These are phyloP conservation scores for Aspergillus kassunensis DNA, from an alignment of 495 filamentous ascomycete genomes.

Conservation along the genomic window DNA sequence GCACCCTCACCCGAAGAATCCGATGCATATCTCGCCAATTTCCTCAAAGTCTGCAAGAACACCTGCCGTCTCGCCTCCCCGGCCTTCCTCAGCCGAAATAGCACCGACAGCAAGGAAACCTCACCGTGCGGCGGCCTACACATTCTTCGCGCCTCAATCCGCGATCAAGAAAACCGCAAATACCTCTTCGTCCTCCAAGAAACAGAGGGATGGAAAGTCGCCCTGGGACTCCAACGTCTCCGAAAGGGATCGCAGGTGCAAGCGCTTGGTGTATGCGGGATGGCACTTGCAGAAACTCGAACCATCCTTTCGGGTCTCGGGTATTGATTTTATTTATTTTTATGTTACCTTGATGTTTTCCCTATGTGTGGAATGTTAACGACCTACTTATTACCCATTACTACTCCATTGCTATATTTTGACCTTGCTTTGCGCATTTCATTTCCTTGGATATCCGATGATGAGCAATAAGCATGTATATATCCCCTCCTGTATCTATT, in stretches of 20 bases:
- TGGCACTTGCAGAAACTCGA: constrained; percentile 17
- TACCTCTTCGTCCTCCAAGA: constrained; percentile 81
- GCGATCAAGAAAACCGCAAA: constrained; percentile 78
- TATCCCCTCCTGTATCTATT: constrained; percentile 3
- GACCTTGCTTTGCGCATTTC: neutral
- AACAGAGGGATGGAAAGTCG: constrained; percentile 91
- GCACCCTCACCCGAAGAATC: constrained; percentile 59
- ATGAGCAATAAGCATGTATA: neutral
- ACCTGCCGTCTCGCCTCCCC: constrained; percentile 50
- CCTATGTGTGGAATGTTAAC: neutral
- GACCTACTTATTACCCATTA: neutral
- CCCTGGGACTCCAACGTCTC: constrained; percentile 71
- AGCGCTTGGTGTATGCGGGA: constrained; percentile 52
- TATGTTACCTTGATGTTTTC: neutral
- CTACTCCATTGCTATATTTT: neutral
- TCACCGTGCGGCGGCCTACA: constrained; percentile 46
- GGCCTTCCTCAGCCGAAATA: constrained; percentile 16
- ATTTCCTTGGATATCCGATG: neutral
- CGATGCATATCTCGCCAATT: constrained; percentile 52
- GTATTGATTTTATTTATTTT: constrained; percentile 6
- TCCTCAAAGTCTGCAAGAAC: constrained; percentile 59
- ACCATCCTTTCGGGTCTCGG: constrained; percentile 18
- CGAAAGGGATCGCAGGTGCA: constrained; percentile 65
- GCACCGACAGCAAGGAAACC: constrained; percentile 16
- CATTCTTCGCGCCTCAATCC: constrained; percentile 73